A percentile compares a stretch with the other conserved stretches of the same genome.
Evolutionary conservation across 805 yeast genomes (phyloP).

Genomic region (Komagataella mondaviorum): DNA sequence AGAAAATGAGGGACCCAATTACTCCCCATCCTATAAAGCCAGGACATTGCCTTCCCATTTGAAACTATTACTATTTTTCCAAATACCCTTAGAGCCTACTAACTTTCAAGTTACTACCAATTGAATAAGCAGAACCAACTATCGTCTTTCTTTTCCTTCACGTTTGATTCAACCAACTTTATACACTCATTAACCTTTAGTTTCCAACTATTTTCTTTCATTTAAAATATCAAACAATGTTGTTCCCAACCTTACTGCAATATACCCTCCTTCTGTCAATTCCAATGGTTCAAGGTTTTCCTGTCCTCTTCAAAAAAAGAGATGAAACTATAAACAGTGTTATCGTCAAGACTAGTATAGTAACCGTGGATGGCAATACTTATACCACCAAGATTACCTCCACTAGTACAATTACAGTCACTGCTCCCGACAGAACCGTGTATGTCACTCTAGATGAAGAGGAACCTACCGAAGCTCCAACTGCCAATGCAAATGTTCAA

Average conservation of each 20-base stretch:
- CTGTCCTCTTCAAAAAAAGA: background rate
- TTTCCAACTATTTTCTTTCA: background rate
- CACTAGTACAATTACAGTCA: background rate
- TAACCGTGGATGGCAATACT: background rate
- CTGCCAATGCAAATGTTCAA: background rate
- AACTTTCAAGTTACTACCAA: background rate
- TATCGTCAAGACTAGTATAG: background rate
- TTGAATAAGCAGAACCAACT: background rate
- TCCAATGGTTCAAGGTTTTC: background rate
- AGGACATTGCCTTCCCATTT: background rate
- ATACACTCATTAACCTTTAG: background rate
- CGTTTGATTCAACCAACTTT: background rate
- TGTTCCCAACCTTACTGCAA: background rate
- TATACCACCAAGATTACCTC: background rate
- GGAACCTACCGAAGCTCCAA: background rate
- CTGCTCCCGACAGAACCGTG: background rate
- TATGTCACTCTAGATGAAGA: background rate
- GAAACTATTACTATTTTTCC: too few species aligned
- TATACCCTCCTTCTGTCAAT: background rate
- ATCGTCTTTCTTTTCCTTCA: background rate
- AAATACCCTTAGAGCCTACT: background rate
- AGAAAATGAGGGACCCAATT: background rate
- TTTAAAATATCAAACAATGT: background rate
- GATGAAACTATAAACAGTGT: background rate
- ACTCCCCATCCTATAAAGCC: background rate